Conservation (phyloP, 371 early-diverging fungal genomes). For the Saksenaea vasiformis region DNA sequence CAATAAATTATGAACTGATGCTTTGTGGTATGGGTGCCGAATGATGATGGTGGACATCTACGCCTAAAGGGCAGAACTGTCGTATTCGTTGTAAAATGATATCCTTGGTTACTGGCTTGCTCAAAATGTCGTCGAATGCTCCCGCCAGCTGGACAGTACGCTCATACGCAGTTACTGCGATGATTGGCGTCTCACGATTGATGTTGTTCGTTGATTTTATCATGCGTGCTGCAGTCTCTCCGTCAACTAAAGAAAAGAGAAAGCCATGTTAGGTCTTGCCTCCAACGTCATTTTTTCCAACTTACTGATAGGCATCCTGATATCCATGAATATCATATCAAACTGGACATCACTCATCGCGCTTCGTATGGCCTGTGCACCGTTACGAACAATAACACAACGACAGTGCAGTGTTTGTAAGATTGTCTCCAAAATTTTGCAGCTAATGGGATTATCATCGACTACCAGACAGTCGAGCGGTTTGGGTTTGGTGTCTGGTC, state of each 20-base stretch:
- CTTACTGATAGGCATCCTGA: constrained; percentile 91
- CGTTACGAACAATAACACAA: constrained; percentile 83
- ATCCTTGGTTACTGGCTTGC: constrained; percentile 75
- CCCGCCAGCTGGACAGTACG: constrained; percentile 51
- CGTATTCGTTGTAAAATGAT: constrained; percentile 50
- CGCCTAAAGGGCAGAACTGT: constrained; percentile 35
- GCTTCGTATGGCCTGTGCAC: constrained; percentile 87
- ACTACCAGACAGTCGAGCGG: constrained; percentile 70
- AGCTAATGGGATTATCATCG: constrained; percentile 89
- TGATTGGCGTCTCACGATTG: constrained; percentile 72
- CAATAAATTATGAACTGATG: constrained; percentile 1
- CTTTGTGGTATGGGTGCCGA: constrained; percentile 5
- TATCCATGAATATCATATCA: constrained; percentile 92
- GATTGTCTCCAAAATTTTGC: constrained; percentile 87
- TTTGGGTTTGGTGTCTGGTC: constrained; percentile 7
- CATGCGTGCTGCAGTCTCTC: constrained; percentile 91
- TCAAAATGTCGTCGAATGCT: constrained; percentile 73
- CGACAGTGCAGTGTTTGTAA: constrained; percentile 71
- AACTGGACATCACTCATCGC: constrained; percentile 88
- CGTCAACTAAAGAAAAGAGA: constrained; percentile 78
- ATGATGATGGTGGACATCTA: constrained; percentile 5
- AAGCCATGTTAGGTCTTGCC: neutral
- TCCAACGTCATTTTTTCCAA: constrained; percentile 10
- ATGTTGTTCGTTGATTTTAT: constrained; percentile 90
- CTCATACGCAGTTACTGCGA: constrained; percentile 78